Evolutionary conservation across 1,284 basidiomycete species (phyloP), one percentile per base, ranked within the genome.

Genomic region (Apiotrichum laibachii): DNA sequence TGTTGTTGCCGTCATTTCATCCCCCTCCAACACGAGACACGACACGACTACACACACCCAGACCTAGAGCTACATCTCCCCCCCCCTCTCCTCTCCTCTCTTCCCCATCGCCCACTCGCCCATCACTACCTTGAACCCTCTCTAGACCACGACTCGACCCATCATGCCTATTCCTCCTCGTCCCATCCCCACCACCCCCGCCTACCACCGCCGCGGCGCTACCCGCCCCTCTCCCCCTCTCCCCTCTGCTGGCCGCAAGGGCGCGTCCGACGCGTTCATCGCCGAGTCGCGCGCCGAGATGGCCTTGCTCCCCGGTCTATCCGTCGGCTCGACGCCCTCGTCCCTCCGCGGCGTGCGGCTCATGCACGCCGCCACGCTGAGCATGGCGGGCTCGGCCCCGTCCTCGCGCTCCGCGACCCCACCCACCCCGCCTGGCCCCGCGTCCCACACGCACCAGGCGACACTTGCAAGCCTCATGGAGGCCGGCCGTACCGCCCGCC

Each of bases 111-210:
- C 26, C 26, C 26, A 31, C 26, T 31, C 26, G 26, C 26, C 7
- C 37, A 37, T 13, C 37, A 13, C 37, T 37, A 37, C 15, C 37
- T 37, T 10, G 26, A 37, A 37, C 37, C 12, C 37, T 37, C 37
- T 16, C 37, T 37, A 11, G 37, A 37, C 37, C 37, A 37, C 11
- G 11, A 6, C 37, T 37, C 37, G 4, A 3, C n/a, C 57, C 35
- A 43, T 54, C 48, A 70, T 72, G 71, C 69, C 70, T 22, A 67
- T 76, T 59, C 72, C 72, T 46, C 65, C 72, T 18, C 63, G 69
- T 50, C 66, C 72, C 44, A 68, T 72, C 60, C 69, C 67, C 34
- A 55, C 66, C 47, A 50, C 55, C 52, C 43, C 52, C 26, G 34
- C 55, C 50, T 47, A 56, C 48, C 19, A 33, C 42, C 61, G 61